These are phyloP conservation scores for Hordeum marinum DNA, from an alignment of 176 grass and related monocot genomes.

Conservation along the genomic window DNA sequence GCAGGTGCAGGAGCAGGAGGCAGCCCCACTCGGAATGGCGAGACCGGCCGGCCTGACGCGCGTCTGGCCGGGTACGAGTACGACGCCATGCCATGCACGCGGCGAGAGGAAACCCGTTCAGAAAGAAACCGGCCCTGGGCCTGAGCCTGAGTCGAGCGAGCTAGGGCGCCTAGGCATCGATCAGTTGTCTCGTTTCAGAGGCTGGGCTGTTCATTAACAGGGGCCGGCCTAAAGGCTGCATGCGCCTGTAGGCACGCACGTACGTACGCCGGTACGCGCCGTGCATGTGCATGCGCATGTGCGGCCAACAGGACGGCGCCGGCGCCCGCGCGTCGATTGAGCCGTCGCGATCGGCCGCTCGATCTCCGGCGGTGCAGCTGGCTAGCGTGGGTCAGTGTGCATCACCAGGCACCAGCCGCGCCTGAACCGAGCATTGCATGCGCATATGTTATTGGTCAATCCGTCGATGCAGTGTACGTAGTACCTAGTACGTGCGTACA, in stretches of 20 bases:
- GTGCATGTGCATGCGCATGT: background rate
- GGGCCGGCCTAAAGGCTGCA: background rate
- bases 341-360: background rate
- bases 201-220: background rate
- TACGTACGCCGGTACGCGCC: background rate
- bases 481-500: too few relatives aligned
- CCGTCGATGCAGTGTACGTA: too few relatives aligned
- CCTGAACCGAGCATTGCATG: too few relatives aligned
- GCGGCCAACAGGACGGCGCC: background rate
- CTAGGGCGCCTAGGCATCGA: background rate
- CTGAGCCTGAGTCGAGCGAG: background rate
- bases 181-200: background rate
- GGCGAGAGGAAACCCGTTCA: background rate
- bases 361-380: background rate
- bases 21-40: conserved; percentile 1
- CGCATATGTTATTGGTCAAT: too few relatives aligned
- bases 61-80: background rate
- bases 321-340: background rate
- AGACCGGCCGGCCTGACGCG: conserved; percentile 15
- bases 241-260: background rate
- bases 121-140: background rate
- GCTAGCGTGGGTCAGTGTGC: background rate
- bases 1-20: background rate
- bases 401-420: background rate
- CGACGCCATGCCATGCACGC: background rate